phyloP scores from a whole-genome alignment of 768 basidiomycete species.

The Amanita phalloides region DNA sequence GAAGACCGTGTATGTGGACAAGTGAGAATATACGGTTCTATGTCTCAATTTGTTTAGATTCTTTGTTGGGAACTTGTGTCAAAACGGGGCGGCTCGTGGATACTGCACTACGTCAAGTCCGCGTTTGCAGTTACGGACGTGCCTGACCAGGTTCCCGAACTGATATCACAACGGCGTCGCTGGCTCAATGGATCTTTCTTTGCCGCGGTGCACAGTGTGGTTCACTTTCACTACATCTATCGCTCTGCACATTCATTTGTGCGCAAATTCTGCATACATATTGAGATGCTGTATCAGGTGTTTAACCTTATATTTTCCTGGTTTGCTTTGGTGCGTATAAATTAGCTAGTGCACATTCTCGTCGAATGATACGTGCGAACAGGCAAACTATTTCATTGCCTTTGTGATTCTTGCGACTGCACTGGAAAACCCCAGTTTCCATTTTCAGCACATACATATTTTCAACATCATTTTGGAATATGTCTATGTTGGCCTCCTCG shows the following conservation, averaged over 20 bases:
- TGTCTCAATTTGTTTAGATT: slow-evolving; percentile 36
- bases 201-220: slow-evolving; percentile 83
- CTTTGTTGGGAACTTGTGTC: slow-evolving; percentile 96
- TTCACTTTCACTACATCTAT: slow-evolving; percentile 95
- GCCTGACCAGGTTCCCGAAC: slow-evolving; percentile 87
- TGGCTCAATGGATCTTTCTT: slow-evolving; percentile 99
- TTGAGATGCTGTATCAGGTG: slow-evolving; percentile 85
- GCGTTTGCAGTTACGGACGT: slow-evolving; percentile 91
- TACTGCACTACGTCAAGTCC: slow-evolving; percentile 92
- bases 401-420: slow-evolving; percentile 71
- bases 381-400: slow-evolving; percentile 90
- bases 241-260: slow-evolving; percentile 74
- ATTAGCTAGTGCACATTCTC: not conserved
- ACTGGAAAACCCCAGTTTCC: slow-evolving; percentile 53
- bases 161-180: slow-evolving; percentile 89
- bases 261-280: slow-evolving; percentile 89
- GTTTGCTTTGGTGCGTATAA: slow-evolving; percentile 61
- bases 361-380: not conserved
- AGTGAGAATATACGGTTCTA: not conserved
- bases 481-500: slow-evolving; percentile 77
- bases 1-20: slow-evolving; percentile 58
- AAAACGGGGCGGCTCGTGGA: slow-evolving; percentile 87
- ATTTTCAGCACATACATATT: slow-evolving; percentile 51
- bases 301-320: slow-evolving; percentile 91
- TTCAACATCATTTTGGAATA: slow-evolving; percentile 77